These are phyloP conservation scores for Ophiostoma sp. DNA, from an alignment of 2,329 filamentous ascomycete species.

Conservation along the genomic window DNA sequence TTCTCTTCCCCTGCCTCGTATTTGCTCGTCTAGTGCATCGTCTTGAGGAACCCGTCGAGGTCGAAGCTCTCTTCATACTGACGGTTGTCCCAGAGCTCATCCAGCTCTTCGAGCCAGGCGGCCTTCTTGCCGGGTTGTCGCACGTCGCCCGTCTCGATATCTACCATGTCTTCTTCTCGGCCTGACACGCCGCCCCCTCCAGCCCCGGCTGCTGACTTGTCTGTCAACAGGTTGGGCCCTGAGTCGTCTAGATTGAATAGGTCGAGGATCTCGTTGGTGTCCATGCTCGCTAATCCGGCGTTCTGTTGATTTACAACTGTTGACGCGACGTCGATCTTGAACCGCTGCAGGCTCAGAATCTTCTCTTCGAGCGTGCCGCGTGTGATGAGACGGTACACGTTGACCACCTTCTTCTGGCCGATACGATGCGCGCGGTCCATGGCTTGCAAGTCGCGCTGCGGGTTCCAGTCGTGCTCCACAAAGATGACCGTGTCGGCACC, in stretches of 20 bases:
- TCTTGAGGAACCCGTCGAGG: constrained; percentile 89
- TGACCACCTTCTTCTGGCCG: constrained; percentile 99
- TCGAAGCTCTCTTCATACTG: constrained; percentile 99
- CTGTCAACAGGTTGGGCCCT: constrained; percentile 59
- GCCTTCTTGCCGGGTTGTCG: constrained; percentile 90
- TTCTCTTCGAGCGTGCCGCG: constrained; percentile 96
- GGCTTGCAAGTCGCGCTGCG: constrained; percentile 95
- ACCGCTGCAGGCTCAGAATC: constrained; percentile 93
- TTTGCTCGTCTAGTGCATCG: constrained; percentile 60
- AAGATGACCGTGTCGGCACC: constrained; percentile 98
- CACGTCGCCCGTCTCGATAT: constrained; percentile 85
- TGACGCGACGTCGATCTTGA: constrained; percentile 98
- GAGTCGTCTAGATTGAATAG: constrained; percentile 87
- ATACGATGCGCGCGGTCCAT: constrained; percentile 99
- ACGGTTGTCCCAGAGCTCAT: constrained; percentile 93
- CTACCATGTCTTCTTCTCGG: constrained; percentile 80
- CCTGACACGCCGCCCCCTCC: constrained; percentile 37
- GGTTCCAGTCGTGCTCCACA: constrained; percentile 99
- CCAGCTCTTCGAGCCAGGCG: constrained; percentile 87
- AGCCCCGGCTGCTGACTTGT: constrained; percentile 46
- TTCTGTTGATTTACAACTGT: constrained; percentile 99
- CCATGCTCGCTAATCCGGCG: constrained; percentile 88
- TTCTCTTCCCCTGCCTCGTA: neutral
- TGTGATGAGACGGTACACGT: constrained; percentile 95
- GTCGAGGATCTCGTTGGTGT: constrained; percentile 96